Evolutionary conservation across 768 basidiomycete species (phyloP).

Genomic region (Crassisporium funariophilum): DNA sequence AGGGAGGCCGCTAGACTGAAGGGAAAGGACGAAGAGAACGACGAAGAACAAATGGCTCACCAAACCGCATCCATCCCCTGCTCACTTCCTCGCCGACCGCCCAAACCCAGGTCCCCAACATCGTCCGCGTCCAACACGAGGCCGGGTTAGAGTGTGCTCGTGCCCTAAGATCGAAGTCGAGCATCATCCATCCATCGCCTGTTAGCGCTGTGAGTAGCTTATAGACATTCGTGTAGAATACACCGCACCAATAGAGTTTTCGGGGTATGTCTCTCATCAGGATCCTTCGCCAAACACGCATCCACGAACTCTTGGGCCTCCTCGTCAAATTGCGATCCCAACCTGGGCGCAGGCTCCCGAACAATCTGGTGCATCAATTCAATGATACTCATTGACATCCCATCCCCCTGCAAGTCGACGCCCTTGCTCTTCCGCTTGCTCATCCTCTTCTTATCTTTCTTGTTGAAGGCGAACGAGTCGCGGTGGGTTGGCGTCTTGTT

Average conservation of each 20-base stretch:
- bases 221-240: neutral
- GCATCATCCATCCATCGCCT: slow-evolving; percentile 79
- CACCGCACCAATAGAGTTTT: slow-evolving; percentile 73
- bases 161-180: slow-evolving; percentile 66
- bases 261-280: slow-evolving; percentile 77
- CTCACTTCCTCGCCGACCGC: too few species aligned
- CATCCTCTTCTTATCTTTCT: slow-evolving; percentile 52
- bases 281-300: slow-evolving; percentile 88
- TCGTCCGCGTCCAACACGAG: too few species aligned
- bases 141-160: too few species aligned
- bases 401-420: slow-evolving; percentile 66
- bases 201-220: neutral
- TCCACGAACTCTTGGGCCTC: slow-evolving; percentile 88
- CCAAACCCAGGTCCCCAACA: too few species aligned
- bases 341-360: slow-evolving; percentile 91
- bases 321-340: slow-evolving; percentile 68
- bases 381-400: slow-evolving; percentile 91
- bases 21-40: too few species aligned
- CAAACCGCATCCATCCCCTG: too few species aligned
- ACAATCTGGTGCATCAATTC: slow-evolving; percentile 98
- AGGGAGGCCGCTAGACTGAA: too few species aligned
- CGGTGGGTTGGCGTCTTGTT: slow-evolving; percentile 36
- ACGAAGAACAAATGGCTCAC: too few species aligned
- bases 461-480: slow-evolving; percentile 33
- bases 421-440: slow-evolving; percentile 73